Conservation (phyloP, 2,329 filamentous ascomycete genomes). For the Penicillium crustosum region DNA sequence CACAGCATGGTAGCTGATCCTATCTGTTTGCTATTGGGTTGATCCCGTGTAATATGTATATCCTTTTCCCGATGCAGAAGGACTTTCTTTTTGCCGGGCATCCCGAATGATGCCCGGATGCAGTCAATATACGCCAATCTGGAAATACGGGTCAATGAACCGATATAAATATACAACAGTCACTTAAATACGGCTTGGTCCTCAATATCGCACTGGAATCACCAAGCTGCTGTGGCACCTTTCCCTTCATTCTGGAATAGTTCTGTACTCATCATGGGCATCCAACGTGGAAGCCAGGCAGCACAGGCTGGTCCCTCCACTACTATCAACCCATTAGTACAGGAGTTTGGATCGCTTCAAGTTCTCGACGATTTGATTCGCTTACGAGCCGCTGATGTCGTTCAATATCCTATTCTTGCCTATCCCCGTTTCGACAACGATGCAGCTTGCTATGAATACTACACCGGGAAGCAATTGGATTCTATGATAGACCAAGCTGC, state of each 20-base stretch:
- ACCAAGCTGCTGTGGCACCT: not conserved
- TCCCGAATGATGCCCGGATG: constrained; percentile 13
- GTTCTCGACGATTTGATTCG: constrained; percentile 47
- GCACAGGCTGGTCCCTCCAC: constrained; percentile 9
- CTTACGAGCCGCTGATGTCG: constrained; percentile 37
- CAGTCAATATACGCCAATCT: constrained; percentile 8
- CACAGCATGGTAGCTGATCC: not conserved
- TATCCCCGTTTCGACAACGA: constrained; percentile 39
- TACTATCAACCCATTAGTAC: constrained; percentile 20
- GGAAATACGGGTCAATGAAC: not conserved
- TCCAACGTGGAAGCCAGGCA: constrained; percentile 17
- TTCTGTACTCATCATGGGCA: constrained; percentile 17
- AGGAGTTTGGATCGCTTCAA: constrained; percentile 41
- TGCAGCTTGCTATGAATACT: constrained; percentile 41
- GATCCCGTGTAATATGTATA: not conserved
- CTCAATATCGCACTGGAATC: not conserved
- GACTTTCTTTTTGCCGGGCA: not conserved
- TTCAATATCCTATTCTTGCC: constrained; percentile 46
- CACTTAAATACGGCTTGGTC: constrained; percentile 3
- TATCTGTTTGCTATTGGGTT: not conserved
- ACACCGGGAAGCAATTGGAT: constrained; percentile 43
- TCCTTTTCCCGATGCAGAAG: constrained; percentile 11
- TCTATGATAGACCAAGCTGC: constrained; percentile 38
- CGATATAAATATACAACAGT: not conserved
- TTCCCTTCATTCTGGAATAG: not conserved